Evolutionary conservation across 257 asterid species (phyloP), one percentile per base, ranked within the genome.

Genomic region (Solanum gracilifrons): DNA sequence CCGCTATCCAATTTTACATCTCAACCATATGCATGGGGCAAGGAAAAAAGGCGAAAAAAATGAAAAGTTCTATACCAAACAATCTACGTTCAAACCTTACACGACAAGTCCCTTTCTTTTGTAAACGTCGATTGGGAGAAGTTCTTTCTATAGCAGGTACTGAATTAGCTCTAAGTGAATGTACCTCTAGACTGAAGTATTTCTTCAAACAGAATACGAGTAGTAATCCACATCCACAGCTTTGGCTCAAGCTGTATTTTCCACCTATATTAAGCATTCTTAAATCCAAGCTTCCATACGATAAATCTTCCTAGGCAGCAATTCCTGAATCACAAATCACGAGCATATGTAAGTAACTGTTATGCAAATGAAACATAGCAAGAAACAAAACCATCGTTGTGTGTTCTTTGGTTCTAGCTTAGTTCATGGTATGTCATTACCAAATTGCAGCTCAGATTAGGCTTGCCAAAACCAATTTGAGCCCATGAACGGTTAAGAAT

Each of bases 291-390:
- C 48, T 69, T 87, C 93, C 88, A 75, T 82, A 83, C 82, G 66
- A 90, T 82, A 82, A 66, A 36, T 84, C 82, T 88, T 90, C 94
- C 94, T 94, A 94, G 87, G 94, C 94, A 88, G 95, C 95, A 88
- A 93, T 92, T 90, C 96, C 98, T 95, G 95, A 62, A 88, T 82
- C 58, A 87, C 55, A 86, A 86, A 11, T 36, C 36, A 89, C 23
- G 33, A 73, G 48, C 25, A 35, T 89, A 41, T 33, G 51, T 83
- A 36, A 66, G 68, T 48, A 32, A 66, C 79, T 58, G 36, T 23
- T 8, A 32, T 66, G 21, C 25, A 51, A 87, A 5, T 23, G 27
- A 58, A 66, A 75, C 66, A 66, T 39, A 58, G 27, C 27, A 27
- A 68, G 68, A 68, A 85, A 85, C 29, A 36, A 39, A 37, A 23